A percentile compares a stretch with the other conserved stretches of the same genome.
phyloP scores from a whole-genome alignment of 441 rosid genomes.

The Melastoma candidum region DNA sequence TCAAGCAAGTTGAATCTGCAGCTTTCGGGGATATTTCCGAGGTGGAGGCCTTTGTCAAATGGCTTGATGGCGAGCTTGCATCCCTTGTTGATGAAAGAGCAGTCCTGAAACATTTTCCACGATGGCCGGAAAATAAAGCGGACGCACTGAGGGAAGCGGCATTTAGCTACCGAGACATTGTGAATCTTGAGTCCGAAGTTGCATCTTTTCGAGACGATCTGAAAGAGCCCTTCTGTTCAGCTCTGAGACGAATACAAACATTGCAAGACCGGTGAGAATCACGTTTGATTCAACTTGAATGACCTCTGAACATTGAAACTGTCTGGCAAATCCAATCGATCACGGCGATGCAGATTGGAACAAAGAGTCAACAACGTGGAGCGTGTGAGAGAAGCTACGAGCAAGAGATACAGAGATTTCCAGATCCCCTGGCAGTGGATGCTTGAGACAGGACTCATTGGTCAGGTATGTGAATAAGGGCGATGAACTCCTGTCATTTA shows the following conservation, averaged over 20 bases:
- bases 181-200: slow-evolving; percentile 44
- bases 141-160: slow-evolving; percentile 66
- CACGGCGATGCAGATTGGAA: slow-evolving; percentile 41
- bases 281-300: slow-evolving; percentile 10
- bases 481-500: slow-evolving; percentile 1
- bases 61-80: slow-evolving; percentile 57
- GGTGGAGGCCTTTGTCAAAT: slow-evolving; percentile 50
- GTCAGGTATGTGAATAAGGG: slow-evolving; percentile 43
- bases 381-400: slow-evolving; percentile 37
- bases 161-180: slow-evolving; percentile 42
- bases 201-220: slow-evolving; percentile 37
- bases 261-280: slow-evolving; percentile 74
- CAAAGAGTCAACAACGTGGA: slow-evolving; percentile 40
- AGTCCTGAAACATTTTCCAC: slow-evolving; percentile 60
- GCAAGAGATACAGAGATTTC: slow-evolving; percentile 50
- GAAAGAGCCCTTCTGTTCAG: slow-evolving; percentile 32
- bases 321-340: slow-evolving; percentile 12
- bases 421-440: slow-evolving; percentile 78
- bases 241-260: slow-evolving; percentile 41
- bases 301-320: neutral
- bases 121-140: slow-evolving; percentile 68
- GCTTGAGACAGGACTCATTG: slow-evolving; percentile 50
- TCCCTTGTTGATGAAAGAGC: slow-evolving; percentile 69
- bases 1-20: slow-evolving; percentile 49
- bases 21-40: slow-evolving; percentile 41